Evolutionary conservation across 1,284 basidiomycete genomes (phyloP), one percentile per base, ranked within the genome.

Genomic region (Moniliophthora roreri): DNA sequence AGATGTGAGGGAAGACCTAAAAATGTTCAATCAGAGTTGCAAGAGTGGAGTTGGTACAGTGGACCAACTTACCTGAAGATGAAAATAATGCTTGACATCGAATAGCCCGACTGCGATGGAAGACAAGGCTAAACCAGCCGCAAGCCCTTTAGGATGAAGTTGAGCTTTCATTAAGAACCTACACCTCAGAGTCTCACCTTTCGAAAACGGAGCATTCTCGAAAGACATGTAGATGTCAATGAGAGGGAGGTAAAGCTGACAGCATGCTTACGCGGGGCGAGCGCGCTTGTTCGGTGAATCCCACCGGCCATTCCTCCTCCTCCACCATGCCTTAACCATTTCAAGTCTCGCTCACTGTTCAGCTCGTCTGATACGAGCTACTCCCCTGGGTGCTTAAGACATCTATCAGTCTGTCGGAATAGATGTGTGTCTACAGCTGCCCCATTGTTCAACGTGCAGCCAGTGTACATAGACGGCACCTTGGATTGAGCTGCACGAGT

Each of bases 51-150:
- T 48, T 60, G 37, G 44, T 15, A 37, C 63, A 60, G 28, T 16
- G n/a, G n/a, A n/a, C n/a, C n/a, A 26, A 56, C 72, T 55, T 55
- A 84, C 87, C 70, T 93, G 91, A 4, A 95, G 75, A 68, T 95
- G 89, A 55, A 93, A 80, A 65, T 92, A 91, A 61, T 94, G 87
- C 69, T 95, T 95, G 57, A 91, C 73, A 65, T 93, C 92, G 62
- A 93, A 87, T 40, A 95, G 70, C 1, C 91, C 88, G 36, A 80
- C 84, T 4, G 83, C 63, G 49, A 94, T 75, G 16, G 93, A 91
- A 3, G 84, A 77, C 47, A 89, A 59, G 32, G 84, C 91, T 36
- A 82, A 73, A 46, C 78, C 73, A 54, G 91, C 69, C 82, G 95
- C 93, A 54, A 93, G 72, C 44, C 87, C 93, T 95, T 62, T 23